phyloP scores from a whole-genome alignment of 108 stramenopile species.

The Hondaea fermentalgiana region DNA sequence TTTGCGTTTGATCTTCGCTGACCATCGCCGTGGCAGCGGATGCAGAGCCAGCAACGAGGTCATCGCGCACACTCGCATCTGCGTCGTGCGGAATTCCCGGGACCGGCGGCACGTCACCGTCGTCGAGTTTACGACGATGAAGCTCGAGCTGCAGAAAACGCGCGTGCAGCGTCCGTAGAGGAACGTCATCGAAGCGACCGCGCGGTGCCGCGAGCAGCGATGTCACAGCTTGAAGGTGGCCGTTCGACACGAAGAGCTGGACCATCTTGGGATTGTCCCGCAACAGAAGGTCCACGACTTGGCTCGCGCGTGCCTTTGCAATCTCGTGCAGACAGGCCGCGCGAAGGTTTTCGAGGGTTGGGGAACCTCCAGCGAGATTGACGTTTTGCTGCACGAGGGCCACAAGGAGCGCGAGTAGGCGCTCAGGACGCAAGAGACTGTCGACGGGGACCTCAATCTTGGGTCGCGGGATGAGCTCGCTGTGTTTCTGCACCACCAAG shows the following conservation, averaged over 20 bases:
- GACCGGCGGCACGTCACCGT: neutral
- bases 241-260: constrained; percentile 4
- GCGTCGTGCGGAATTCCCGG: neutral
- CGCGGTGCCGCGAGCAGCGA: neutral
- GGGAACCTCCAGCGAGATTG: neutral
- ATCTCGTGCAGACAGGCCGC: neutral
- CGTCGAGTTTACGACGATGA: neutral
- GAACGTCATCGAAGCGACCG: neutral
- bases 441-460: neutral
- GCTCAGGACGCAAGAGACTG: neutral
- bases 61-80: too few species aligned
- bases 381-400: neutral
- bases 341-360: neutral
- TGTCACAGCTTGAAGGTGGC: neutral
- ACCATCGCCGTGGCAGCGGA: too few species aligned
- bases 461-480: neutral
- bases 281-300: neutral
- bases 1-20: too few species aligned
- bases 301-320: constrained; percentile 5
- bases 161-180: neutral
- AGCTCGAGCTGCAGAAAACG: neutral
- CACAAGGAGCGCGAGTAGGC: neutral
- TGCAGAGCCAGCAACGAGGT: too few species aligned
- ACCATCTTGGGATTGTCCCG: constrained; percentile 10
- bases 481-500: neutral